A percentile compares a stretch with the other conserved stretches of the same genome.
Evolutionary conservation across 768 basidiomycete species (phyloP).

Genomic region (Tricholoma furcatifolium): DNA sequence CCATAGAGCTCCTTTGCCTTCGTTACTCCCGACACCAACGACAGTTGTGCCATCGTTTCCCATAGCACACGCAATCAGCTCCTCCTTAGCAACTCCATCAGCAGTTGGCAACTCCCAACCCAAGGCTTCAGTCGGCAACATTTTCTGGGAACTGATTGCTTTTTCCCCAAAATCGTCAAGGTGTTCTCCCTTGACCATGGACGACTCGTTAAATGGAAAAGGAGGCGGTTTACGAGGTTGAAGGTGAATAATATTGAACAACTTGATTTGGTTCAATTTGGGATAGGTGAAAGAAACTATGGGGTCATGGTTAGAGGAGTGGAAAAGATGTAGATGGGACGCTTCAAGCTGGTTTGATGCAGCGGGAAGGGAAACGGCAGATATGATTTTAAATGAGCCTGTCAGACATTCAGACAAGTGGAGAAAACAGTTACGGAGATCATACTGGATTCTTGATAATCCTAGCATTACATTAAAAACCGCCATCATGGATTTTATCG

Average conservation of each 20-base stretch:
- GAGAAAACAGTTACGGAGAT: background rate
- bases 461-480: constrained; percentile 35
- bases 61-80: constrained; percentile 41
- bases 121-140: constrained; percentile 10
- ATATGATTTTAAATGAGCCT: constrained; percentile 70
- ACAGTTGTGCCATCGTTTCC: constrained; percentile 40
- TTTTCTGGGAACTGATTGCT: background rate
- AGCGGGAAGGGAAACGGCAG: constrained; percentile 45
- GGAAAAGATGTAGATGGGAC: constrained; percentile 40
- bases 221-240: constrained; percentile 38
- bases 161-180: constrained; percentile 24
- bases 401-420: background rate
- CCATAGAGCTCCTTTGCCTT: constrained; percentile 38
- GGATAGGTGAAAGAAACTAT: constrained; percentile 45
- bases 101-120: constrained; percentile 22
- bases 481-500: too few species aligned
- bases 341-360: constrained; percentile 30
- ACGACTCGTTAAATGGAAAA: constrained; percentile 36
- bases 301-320: constrained; percentile 49
- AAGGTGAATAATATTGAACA: constrained; percentile 49
- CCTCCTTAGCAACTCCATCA: constrained; percentile 7
- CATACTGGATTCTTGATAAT: constrained; percentile 77
- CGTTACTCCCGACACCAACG: constrained; percentile 38
- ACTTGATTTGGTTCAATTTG: constrained; percentile 34
- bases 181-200: constrained; percentile 20